These are phyloP conservation scores for Besnoitia besnoiti DNA, from an alignment of 169 alveolate species.

Conservation along the genomic window DNA sequence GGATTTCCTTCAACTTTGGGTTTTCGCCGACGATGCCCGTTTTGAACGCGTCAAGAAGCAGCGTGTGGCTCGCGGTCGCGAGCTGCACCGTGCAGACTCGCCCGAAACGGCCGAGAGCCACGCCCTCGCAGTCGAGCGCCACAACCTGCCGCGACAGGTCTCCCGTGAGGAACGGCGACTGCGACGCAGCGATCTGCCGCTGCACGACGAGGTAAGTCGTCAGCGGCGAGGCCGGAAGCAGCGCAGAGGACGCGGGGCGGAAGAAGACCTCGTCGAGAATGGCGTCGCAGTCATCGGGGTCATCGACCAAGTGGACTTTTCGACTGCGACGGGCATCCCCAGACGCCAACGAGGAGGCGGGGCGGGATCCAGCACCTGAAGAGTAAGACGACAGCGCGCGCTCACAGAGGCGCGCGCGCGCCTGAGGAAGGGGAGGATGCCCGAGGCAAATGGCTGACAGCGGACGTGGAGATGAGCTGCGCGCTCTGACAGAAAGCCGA, in stretches of 20 bases:
- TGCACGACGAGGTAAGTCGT: neutral
- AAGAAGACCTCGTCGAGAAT: conserved; percentile 15
- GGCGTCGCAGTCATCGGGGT: conserved; percentile 20
- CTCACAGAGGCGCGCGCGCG: too few species aligned
- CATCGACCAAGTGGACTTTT: neutral
- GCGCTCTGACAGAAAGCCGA: too few species aligned
- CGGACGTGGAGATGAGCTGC: too few species aligned
- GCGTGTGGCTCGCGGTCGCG: conserved; percentile 58
- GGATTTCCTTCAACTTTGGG: conserved; percentile 28
- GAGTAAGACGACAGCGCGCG: neutral
- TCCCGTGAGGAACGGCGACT: neutral
- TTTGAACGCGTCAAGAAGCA: conserved; percentile 72
- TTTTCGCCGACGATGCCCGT: conserved; percentile 49
- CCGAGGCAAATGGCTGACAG: too few species aligned
- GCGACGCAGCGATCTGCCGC: neutral
- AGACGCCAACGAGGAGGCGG: neutral
- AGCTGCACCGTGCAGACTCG: conserved; percentile 74
- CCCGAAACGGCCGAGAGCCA: conserved; percentile 78
- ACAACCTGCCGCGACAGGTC: neutral
- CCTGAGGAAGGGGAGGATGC: too few species aligned
- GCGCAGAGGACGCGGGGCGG: neutral
- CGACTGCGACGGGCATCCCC: neutral
- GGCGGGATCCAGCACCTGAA: neutral
- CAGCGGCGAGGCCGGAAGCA: conserved; percentile 27
- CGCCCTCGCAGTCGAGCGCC: conserved; percentile 72